Evolutionary conservation across 2,329 filamentous ascomycete species (phyloP), one percentile per base, ranked within the genome.

Genomic region (Gnomoniopsis sp.): DNA sequence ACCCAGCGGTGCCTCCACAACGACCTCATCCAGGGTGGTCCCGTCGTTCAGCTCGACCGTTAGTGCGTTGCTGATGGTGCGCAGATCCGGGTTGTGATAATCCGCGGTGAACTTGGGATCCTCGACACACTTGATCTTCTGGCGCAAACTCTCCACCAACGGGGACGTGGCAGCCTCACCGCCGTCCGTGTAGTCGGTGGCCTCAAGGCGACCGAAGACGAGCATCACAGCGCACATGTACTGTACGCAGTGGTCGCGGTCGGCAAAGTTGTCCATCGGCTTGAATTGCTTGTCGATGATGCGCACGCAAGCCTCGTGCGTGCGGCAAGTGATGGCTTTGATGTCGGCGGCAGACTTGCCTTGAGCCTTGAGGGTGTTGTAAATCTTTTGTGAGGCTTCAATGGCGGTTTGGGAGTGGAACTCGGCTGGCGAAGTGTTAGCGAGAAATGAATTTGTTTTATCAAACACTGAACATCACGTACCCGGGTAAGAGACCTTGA

Each of bases 231-330:
- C 82, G 72, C 91, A 90, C 95, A 99, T 99, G 86, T 99, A 99
- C 81, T 98, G 95, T 67, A 99, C 93, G 79, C 95, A 99, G 85
- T 99, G 95, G 78, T 99, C 95, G 71, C 95, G 92, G 79, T 99
- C 95, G 71, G 95, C 95, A 72, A 98, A 99, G 87, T 99, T 99
- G 82, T 97, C 93, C 91, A 99, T 96, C 68, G 93, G 88, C 85
- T 97, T 98, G 85, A 96, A 96, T 79, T 99, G 95, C 85, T 99
- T 99, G 85, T 99, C 95, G 70, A 99, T 99, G 78, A 99, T 99
- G 70, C 95, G 92, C 72, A 99, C 86, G 80, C 95, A 98, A 60
- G 95, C 95, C 79, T 99, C 95, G 80, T 99, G 95, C 10, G 95
- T 99, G 69, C 95, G 89, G 86, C 93, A 96, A 67, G 89, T 92